These are phyloP conservation scores for Pseudevernia furfuracea DNA, from an alignment of 495 filamentous ascomycete genomes.

Conservation along the genomic window DNA sequence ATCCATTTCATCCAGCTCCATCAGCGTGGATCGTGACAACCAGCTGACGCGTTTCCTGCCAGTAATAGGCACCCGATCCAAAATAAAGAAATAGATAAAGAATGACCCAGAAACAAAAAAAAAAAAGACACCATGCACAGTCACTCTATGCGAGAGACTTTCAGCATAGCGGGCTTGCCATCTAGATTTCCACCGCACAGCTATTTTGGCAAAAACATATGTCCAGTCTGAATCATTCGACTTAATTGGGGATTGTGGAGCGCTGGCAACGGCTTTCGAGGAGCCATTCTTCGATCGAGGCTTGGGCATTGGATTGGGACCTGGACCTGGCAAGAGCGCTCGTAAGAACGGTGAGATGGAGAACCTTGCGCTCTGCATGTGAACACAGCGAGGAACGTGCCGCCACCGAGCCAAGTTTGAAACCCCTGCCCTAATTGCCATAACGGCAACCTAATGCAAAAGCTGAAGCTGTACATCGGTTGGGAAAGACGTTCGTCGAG, in stretches of 20 bases:
- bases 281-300: background rate
- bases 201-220: background rate
- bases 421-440: too few relatives aligned
- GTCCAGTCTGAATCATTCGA: background rate
- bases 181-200: too few relatives aligned
- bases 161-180: background rate
- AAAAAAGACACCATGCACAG: background rate
- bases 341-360: background rate
- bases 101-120: background rate
- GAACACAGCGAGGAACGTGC: too few relatives aligned
- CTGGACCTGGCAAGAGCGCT: background rate
- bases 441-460: too few relatives aligned
- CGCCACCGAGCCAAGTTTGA: too few relatives aligned
- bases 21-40: background rate
- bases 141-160: background rate
- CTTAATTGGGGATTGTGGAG: too few relatives aligned
- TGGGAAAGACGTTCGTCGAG: too few relatives aligned
- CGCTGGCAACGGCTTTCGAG: background rate
- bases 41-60: background rate
- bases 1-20: background rate
- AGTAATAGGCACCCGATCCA: background rate
- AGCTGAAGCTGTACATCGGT: too few relatives aligned
- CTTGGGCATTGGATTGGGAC: background rate
- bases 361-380: too few relatives aligned
- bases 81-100: background rate